Conservation (phyloP, 768 basidiomycete species). For the Boletus reticulatus region DNA sequence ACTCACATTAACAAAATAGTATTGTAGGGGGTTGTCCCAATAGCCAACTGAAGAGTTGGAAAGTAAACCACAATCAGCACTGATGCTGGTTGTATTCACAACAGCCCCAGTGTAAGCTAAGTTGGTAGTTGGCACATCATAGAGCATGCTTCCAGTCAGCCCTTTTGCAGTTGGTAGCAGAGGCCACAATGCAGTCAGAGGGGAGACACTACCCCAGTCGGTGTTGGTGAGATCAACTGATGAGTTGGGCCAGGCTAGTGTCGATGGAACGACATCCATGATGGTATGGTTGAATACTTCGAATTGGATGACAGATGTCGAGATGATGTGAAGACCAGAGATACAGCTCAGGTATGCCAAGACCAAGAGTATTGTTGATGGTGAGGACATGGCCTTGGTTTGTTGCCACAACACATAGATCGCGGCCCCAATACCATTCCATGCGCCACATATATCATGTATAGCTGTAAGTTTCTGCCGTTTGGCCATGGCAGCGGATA, state of each 20-base stretch:
- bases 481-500: too few species aligned
- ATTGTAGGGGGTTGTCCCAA: background rate
- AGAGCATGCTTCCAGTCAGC: conserved; percentile 12
- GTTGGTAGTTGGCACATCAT: conserved; percentile 11
- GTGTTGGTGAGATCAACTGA: background rate
- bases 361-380: too few species aligned
- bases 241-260: background rate
- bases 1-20: background rate
- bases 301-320: too few species aligned
- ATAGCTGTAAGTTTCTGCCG: too few species aligned
- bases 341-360: too few species aligned
- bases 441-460: too few species aligned
- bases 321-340: too few species aligned
- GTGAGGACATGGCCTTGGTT: too few species aligned
- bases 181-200: background rate
- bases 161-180: conserved; percentile 13
- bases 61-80: conserved; percentile 14
- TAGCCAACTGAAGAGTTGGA: conserved; percentile 1
- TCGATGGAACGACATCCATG: too few species aligned
- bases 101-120: conserved; percentile 1
- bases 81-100: conserved; percentile 18
- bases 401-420: too few species aligned
- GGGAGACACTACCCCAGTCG: background rate
- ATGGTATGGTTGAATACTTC: too few species aligned
- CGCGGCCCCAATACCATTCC: too few species aligned